Percentiles rank a stretch among this genome's conserved stretches.
phyloP scores from a whole-genome alignment of 352 stramenopile genomes.

The Pythium myriotylum region DNA sequence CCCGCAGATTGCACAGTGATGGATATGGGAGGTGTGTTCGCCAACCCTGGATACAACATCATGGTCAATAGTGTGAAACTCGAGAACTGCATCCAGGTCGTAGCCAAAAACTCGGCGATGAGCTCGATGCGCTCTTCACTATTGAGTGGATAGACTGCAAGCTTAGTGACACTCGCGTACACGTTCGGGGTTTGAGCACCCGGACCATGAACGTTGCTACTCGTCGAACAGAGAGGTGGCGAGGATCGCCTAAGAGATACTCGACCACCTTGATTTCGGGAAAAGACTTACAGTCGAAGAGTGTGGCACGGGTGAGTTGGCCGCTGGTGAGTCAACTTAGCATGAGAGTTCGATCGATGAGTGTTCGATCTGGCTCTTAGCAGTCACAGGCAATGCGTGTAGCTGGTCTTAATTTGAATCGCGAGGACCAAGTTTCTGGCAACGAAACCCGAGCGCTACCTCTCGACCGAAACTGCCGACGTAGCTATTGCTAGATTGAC shows the following conservation, averaged over 20 bases:
- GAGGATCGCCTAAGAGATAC: neutral
- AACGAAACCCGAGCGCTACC: slow-evolving; percentile 15
- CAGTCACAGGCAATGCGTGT: neutral
- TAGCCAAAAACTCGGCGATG: slow-evolving; percentile 73
- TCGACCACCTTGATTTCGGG: slow-evolving; percentile 17
- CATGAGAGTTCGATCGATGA: too few species aligned
- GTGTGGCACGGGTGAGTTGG: slow-evolving; percentile 15
- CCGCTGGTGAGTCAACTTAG: too few species aligned
- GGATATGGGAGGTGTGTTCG: slow-evolving; percentile 74
- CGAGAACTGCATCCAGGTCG: slow-evolving; percentile 86
- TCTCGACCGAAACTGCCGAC: slow-evolving; percentile 15
- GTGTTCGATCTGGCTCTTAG: neutral
- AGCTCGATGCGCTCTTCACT: slow-evolving; percentile 53
- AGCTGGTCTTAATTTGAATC: neutral
- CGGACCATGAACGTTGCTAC: slow-evolving; percentile 51
- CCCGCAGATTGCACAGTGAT: slow-evolving; percentile 87
- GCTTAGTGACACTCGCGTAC: slow-evolving; percentile 88
- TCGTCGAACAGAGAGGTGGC: neutral
- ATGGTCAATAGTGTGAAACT: slow-evolving; percentile 34
- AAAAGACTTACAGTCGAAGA: slow-evolving; percentile 22
- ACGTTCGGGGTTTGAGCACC: slow-evolving; percentile 50
- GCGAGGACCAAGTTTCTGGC: neutral
- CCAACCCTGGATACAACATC: neutral
- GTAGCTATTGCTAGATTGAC: neutral
- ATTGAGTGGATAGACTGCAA: slow-evolving; percentile 86